Evolutionary conservation across 805 yeast species (phyloP).

Genomic region (Myxozyma geophila): DNA sequence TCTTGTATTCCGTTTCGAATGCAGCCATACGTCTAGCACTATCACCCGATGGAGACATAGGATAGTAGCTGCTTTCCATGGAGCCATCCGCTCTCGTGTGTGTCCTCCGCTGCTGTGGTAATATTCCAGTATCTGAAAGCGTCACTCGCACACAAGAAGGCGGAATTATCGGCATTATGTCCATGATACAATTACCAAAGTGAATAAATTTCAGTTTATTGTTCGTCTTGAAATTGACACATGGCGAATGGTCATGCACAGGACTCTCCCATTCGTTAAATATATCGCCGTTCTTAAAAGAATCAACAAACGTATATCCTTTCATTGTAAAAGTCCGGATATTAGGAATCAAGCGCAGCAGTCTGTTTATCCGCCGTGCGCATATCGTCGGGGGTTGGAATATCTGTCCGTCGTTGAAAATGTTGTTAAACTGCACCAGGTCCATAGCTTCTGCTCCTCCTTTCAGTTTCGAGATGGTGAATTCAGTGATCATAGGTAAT

Average conservation of each 20-base stretch:
- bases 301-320: conserved; percentile 3
- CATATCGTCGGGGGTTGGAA: conserved; percentile 8
- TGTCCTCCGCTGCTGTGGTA: conserved; percentile 12
- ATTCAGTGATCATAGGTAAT: conserved; percentile 5
- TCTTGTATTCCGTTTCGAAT: conserved; percentile 15
- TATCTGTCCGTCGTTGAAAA: conserved; percentile 3
- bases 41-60: not conserved
- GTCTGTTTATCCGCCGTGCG: conserved; percentile 14
- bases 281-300: not conserved
- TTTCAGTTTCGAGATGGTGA: conserved; percentile 3
- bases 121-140: not conserved
- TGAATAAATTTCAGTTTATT: not conserved
- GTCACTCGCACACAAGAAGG: conserved; percentile 4
- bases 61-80: not conserved
- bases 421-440: not conserved
- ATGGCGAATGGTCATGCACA: not conserved
- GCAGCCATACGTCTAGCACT: not conserved
- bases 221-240: conserved; percentile 3
- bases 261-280: conserved; percentile 3
- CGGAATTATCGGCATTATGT: conserved; percentile 17
- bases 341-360: conserved; percentile 14
- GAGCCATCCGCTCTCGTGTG: not conserved
- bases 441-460: not conserved
- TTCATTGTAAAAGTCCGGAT: conserved; percentile 2
- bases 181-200: conserved; percentile 4